Percentiles rank a stretch among this genome's conserved stretches.
Conservation (phyloP, 2,329 filamentous ascomycete genomes). For the Colletotrichum somersetense region DNA sequence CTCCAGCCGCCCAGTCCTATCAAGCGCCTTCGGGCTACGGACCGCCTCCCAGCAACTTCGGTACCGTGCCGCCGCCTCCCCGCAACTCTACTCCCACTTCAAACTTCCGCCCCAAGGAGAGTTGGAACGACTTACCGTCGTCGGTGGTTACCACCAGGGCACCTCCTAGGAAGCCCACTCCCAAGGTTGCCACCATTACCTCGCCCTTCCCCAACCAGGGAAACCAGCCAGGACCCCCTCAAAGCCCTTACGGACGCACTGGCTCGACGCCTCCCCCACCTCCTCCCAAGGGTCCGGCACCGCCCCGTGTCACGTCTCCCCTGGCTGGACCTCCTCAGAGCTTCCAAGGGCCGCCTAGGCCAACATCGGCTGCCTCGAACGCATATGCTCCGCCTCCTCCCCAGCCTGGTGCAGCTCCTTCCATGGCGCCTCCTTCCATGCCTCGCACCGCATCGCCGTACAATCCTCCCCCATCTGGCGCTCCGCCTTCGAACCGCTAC, state of each 20-base stretch:
- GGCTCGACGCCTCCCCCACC: slow-evolving; percentile 81
- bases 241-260: slow-evolving; percentile 70
- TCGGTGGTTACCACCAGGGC: slow-evolving; percentile 78
- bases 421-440: slow-evolving; percentile 61
- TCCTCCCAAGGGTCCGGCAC: slow-evolving; percentile 83
- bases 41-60: slow-evolving; percentile 49
- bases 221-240: slow-evolving; percentile 64
- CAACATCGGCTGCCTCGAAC: slow-evolving; percentile 70
- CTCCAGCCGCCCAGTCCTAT: slow-evolving; percentile 57
- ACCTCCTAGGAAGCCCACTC: slow-evolving; percentile 81
- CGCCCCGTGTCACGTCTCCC: slow-evolving; percentile 80
- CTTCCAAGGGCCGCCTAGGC: slow-evolving; percentile 59
- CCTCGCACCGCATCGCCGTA: slow-evolving; percentile 88
- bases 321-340: slow-evolving; percentile 67
- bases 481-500: slow-evolving; percentile 81
- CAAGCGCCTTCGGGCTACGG: slow-evolving; percentile 52
- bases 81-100: slow-evolving; percentile 75
- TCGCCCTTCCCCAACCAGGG: slow-evolving; percentile 81
- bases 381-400: slow-evolving; percentile 74
- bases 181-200: slow-evolving; percentile 75
- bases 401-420: slow-evolving; percentile 46
- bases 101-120: slow-evolving; percentile 77
- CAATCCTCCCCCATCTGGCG: slow-evolving; percentile 78
- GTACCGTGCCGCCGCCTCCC: slow-evolving; percentile 51
- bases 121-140: slow-evolving; percentile 93